These are phyloP conservation scores for Trametes punicea DNA, from an alignment of 768 basidiomycete species.

Conservation along the genomic window DNA sequence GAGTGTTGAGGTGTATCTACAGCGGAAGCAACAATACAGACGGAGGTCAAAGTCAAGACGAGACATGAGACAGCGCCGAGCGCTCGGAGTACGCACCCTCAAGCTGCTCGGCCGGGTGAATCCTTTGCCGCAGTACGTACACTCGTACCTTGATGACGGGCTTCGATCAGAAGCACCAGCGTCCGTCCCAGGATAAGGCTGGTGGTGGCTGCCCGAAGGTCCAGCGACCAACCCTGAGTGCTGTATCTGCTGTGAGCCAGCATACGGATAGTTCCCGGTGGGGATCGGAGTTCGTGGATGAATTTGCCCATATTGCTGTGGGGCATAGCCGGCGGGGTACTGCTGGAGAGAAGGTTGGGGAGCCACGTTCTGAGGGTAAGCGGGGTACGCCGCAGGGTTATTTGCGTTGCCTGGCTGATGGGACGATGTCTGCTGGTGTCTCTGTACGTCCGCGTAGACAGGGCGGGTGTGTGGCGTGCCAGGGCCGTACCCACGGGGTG, in stretches of 20 bases:
- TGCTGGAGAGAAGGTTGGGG: conserved; percentile 10
- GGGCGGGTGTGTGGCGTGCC: conserved; percentile 18
- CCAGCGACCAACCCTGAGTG: conserved; percentile 35
- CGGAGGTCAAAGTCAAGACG: background rate
- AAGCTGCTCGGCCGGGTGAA: conserved; percentile 83
- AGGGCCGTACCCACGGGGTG: conserved; percentile 4
- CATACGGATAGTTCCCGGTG: conserved; percentile 28
- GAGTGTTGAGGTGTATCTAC: conserved; percentile 81
- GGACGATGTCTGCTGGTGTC: conserved; percentile 11
- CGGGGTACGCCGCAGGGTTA: conserved; percentile 18
- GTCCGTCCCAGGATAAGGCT: conserved; percentile 15
- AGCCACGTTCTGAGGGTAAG: conserved; percentile 8
- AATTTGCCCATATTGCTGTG: conserved; percentile 6
- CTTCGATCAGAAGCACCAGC: conserved; percentile 21
- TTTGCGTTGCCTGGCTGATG: conserved; percentile 18
- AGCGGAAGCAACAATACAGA: conserved; percentile 6
- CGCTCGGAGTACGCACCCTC: conserved; percentile 44
- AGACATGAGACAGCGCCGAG: background rate
- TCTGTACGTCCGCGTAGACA: conserved; percentile 6
- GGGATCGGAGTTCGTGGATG: conserved; percentile 18
- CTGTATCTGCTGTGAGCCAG: conserved; percentile 40
- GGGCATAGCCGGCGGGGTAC: conserved; percentile 14
- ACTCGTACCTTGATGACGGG: conserved; percentile 62
- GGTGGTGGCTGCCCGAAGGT: conserved; percentile 6
- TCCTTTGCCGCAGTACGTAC: conserved; percentile 73